Evolutionary conservation across 257 asterid genomes (phyloP), one percentile per base, ranked within the genome.

Genomic region (Linaria vulgaris): DNA sequence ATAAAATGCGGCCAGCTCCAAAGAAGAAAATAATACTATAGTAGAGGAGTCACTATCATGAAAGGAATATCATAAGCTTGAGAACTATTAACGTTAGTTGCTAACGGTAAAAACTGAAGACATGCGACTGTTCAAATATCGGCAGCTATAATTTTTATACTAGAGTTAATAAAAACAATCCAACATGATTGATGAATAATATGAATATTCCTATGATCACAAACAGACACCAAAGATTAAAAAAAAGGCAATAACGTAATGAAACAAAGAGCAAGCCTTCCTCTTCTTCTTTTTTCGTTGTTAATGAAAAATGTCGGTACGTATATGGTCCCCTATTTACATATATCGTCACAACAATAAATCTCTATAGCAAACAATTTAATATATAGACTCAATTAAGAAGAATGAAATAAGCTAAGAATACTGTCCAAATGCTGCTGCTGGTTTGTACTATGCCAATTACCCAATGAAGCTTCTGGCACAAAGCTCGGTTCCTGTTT

Each of bases 351-450:
- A 75, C 56, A 77, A 82, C 59, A 79, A 83, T 63, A 72, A 31
- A 48, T 56, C 72, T 73, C 66, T 63, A 67, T 81, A 61, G 82
- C 72, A 74, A 68, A 75, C 73, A 73, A 64, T 50, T 37, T 31
- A 50, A 63, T 21, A 34, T n/a, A 52, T 13, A 12, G 15, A 13
- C 39, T 20, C 41, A 52, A 16, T 45, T 46, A 12, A 41, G 16
- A 19, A 39, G n/a, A 44, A 12, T 31, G 47, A 23, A 47, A 49
- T 22, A 47, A 65, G 63, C 72, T 77, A 86, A 48, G 81, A 78
- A 66, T 48, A 84, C 39, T 84, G 85, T 41, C 86, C 94, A 60
- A 66, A 87, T 12, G 85, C 39, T 65, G 80, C 63, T 67, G 75
- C 71, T 79, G 73, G 54, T 72, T 77, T 25, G 69, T 69, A n/a